Evolutionary conservation across 2,329 filamentous ascomycete species (phyloP).

Genomic region (Hypoxylon sp.): DNA sequence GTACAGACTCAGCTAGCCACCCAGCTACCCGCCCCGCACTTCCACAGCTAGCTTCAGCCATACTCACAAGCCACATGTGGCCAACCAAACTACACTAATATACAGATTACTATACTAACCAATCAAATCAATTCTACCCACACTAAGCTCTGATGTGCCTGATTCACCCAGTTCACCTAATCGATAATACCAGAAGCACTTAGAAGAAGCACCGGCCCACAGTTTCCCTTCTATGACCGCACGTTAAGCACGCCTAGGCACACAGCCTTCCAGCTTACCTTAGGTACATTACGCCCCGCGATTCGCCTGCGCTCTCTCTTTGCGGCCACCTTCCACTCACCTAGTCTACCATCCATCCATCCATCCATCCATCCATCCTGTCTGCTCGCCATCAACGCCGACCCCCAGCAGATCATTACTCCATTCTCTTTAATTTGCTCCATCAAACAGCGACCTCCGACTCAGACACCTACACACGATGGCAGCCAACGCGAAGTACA

Average conservation of each 20-base stretch:
- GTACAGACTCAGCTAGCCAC: conserved; percentile 21
- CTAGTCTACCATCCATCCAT: conserved; percentile 30
- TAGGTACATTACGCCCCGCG: conserved; percentile 38
- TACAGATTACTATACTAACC: background rate
- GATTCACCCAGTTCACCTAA: no score
- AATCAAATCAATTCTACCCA: background rate
- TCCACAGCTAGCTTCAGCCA: conserved; percentile 21
- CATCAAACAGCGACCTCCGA: conserved; percentile 13
- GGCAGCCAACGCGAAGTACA: conserved; percentile 85
- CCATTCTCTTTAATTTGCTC: conserved; percentile 18
- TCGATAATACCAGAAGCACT: conserved; percentile 22
- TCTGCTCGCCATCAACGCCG: conserved; percentile 32
- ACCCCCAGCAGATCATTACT: conserved; percentile 35
- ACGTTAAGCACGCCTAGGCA: conserved; percentile 3
- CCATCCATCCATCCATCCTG: conserved; percentile 30
- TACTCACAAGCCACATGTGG: conserved; percentile 22
- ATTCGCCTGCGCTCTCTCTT: conserved; percentile 27
- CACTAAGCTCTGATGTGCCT: background rate
- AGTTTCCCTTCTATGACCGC: conserved; percentile 21
- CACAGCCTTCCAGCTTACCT: conserved; percentile 27
- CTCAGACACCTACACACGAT: conserved; percentile 59
- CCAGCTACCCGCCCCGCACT: conserved; percentile 22
- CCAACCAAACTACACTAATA: background rate
- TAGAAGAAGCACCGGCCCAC: conserved; percentile 16
- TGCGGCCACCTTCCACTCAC: conserved; percentile 6